A percentile compares a stretch with the other conserved stretches of the same genome.
These are phyloP conservation scores for Pichia sp. DNA, from an alignment of 1,139 yeast species.

Conservation along the genomic window DNA sequence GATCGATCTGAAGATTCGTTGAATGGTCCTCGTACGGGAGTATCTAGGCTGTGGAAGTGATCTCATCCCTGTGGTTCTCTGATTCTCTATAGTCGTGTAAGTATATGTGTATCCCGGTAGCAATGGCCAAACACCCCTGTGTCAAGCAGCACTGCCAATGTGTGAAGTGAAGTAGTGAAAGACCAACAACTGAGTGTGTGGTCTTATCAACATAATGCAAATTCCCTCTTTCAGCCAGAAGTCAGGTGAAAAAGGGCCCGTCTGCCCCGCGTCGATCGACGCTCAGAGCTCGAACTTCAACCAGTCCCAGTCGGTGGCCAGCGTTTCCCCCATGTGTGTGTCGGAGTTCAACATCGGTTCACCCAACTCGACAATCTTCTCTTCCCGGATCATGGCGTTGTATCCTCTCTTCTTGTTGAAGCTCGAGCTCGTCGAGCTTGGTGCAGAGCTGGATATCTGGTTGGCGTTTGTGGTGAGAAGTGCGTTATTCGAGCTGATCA, in stretches of 20 bases:
- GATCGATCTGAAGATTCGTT: constrained; percentile 31
- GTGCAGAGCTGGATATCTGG: background rate
- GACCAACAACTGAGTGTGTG: no score
- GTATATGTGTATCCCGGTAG: background rate
- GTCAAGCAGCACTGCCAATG: no score
- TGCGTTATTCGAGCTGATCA: no score
- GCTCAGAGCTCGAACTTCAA: constrained; percentile 30
- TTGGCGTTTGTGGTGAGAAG: no score
- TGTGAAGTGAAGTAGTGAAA: no score
- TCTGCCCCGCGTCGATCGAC: background rate
- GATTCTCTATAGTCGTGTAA: background rate
- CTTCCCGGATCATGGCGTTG: constrained; percentile 11
- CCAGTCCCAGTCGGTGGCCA: constrained; percentile 36
- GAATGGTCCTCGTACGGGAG: constrained; percentile 31
- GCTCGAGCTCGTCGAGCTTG: constrained; percentile 7
- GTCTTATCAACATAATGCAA: no score
- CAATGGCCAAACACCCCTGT: no score
- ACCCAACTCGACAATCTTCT: constrained; percentile 17
- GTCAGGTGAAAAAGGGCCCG: background rate
- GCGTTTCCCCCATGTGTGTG: constrained; percentile 34
- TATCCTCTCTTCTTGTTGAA: constrained; percentile 12
- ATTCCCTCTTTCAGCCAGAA: no score
- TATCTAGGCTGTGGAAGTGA: constrained; percentile 35
- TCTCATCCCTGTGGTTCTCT: constrained; percentile 27
- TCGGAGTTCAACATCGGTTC: constrained; percentile 22